These are phyloP conservation scores for Apiospora pterosperma DNA, from an alignment of 2,329 filamentous ascomycete genomes.

Conservation along the genomic window DNA sequence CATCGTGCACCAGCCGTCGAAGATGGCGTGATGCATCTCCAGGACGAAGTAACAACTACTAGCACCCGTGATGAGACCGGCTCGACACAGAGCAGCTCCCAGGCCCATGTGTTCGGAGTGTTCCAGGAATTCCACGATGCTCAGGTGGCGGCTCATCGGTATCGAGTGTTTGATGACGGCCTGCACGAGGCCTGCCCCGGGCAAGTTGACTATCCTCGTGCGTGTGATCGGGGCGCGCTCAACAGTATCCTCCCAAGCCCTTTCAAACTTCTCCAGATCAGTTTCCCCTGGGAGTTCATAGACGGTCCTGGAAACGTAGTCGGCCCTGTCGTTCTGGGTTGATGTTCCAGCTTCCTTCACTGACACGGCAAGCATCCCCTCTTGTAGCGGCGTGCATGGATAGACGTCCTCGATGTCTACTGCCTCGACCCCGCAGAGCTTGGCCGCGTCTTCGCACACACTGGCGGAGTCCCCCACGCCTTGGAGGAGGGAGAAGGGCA, in stretches of 20 bases:
- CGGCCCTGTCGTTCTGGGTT: not conserved
- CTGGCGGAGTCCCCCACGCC: not conserved
- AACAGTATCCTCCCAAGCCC: not conserved
- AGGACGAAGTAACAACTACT: not conserved
- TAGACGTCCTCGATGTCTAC: not conserved
- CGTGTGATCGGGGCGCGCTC: not conserved
- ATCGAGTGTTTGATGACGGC: not conserved
- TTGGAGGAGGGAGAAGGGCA: not conserved
- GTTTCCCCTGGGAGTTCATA: not conserved
- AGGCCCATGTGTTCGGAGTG: not conserved
- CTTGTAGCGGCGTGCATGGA: constrained; percentile 4
- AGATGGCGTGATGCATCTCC: constrained; percentile 1
- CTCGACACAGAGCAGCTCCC: not conserved
- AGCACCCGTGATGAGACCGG: not conserved
- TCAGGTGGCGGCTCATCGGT: not conserved
- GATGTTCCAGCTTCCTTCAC: not conserved
- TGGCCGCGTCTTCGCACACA: not conserved
- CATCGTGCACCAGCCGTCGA: not conserved
- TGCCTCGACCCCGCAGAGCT: not conserved
- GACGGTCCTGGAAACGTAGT: not conserved
- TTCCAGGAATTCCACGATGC: not conserved
- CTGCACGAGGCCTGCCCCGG: not conserved
- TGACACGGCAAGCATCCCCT: constrained; percentile 2
- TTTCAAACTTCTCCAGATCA: not conserved
- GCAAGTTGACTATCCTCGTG: not conserved